Evolutionary conservation across 768 basidiomycete genomes (phyloP), one percentile per base, ranked within the genome.

Genomic region (Lactarius sp.): DNA sequence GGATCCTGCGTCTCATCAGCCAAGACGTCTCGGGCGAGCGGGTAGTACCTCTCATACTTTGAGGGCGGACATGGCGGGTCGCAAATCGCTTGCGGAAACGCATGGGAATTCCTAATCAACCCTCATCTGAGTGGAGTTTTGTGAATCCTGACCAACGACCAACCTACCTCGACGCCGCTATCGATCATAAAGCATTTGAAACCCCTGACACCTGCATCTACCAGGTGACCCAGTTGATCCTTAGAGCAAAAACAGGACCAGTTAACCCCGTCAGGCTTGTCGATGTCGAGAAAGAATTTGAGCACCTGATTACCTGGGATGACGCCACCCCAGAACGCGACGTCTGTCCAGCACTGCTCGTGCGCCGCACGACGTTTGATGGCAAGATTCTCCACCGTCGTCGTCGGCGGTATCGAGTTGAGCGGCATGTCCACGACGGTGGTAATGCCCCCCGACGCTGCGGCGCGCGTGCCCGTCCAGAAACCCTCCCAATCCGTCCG

Each of bases 161-260:
- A 6, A 44, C 22, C 54, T 69, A 94, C 95, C 65, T 97, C 90
- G 18, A 98, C 95, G 31, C 97, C 96, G 70, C 94, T 96, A 68
- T 96, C 88, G 65, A 95, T 94, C 68, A 98, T 77, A 74, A 98
- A 98, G 72, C 94, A 97, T 73, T 98, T 98, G 81, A 98, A 98
- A 0, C 96, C 96, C 76, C 88, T 90, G 36, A 97, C 90, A 6
- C 97, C 95, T 37, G 83, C 83, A 36, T 82, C 72, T 14, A 95
- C 77, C 49, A 98, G 78, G n/a, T 87, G 85, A 61, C 79, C 80
- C 50, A 99, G 81, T 69, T 95, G 81, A 49, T 74, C 72, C 92
- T 49, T 95, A 66, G 27, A 27, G 50, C 49, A 53, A 59, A 16
- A 13, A 34, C 53, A 14, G 22, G 22, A 22, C 39, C 31, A n/a